Conservation (phyloP, 352 stramenopile species). For the Elongisporangium undulatum region DNA sequence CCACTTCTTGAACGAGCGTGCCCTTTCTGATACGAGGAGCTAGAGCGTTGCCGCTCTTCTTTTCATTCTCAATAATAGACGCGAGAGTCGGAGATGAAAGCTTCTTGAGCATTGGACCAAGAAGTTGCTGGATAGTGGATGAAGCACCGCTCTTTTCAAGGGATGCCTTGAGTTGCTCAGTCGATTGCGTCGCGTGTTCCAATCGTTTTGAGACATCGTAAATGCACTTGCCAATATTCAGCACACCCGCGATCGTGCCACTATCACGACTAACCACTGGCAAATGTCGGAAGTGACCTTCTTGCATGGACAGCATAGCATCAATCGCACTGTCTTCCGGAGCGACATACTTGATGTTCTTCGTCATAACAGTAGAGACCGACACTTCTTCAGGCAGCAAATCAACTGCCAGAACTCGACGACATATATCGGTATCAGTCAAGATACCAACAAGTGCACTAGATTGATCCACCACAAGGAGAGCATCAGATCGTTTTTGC, state of each 20-base stretch:
- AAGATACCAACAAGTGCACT: conserved; percentile 93
- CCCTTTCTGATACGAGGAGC: conserved; percentile 84
- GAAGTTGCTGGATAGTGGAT: conserved; percentile 70
- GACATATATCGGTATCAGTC: conserved; percentile 96
- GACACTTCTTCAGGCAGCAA: conserved; percentile 63
- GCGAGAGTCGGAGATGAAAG: conserved; percentile 71
- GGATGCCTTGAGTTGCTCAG: conserved; percentile 78
- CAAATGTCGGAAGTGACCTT: conserved; percentile 96
- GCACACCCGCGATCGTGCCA: conserved; percentile 89
- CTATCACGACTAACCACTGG: conserved; percentile 87
- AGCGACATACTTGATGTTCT: conserved; percentile 94
- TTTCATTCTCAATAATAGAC: conserved; percentile 84
- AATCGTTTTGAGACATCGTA: conserved; percentile 97
- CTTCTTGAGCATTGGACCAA: conserved; percentile 82
- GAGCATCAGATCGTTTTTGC: conserved; percentile 89
- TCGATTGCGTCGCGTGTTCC: conserved; percentile 86
- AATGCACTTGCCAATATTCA: conserved; percentile 99
- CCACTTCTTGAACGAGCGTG: conserved; percentile 74
- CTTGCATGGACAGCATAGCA: conserved; percentile 96
- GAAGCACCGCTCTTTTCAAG: conserved; percentile 71
- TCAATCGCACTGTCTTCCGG: conserved; percentile 94
- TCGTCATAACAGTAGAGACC: conserved; percentile 92
- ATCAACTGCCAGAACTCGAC: conserved; percentile 87
- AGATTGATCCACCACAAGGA: conserved; percentile 88
- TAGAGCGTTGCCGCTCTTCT: conserved; percentile 25